Base-by-base conservation (phyloP, 768 basidiomycete species). In the Exidia glandulosa region DNA sequence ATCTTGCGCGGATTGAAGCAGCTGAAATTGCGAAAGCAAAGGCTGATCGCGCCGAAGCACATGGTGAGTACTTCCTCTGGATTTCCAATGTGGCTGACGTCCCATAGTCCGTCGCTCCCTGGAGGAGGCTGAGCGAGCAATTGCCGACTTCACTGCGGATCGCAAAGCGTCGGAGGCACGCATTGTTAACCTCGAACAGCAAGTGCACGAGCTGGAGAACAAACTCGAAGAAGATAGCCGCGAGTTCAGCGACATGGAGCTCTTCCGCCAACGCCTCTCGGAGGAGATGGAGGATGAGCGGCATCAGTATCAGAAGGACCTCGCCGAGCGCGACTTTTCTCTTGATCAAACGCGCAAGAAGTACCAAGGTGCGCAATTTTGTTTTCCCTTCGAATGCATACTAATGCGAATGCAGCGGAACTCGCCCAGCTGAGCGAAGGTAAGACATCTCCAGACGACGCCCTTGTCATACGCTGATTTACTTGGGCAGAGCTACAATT, bases 321-420 rank as follows among this genome's bases (percentile, higher is more conserved):
- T 90, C n/a, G 76, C 81, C 1, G 87, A 90, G 62, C 80, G 87
- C 4, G 88, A 90, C 70, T 88, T 90, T 68, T 74, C 85, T 12
- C 78, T 81, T 32, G 85, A 90, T 63, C 89, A 90, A 69, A 90
- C 88, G 2, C 81, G 86, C 62, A 88, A 90, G 77, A 90, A 89
- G 69, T 90, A 92, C 65, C 89, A 92, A 79, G 82, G 88, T 86
- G 71, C 59, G 70, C 1, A 27, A 29, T 57, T 14, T 2, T 54
- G 32, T 50, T 52, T 19, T 32, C 59, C 23, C 34, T 56, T n/a
- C n/a, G n/a, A n/a, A 1, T 57, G 5, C 30, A 19, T 45, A 19
- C 10, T 45, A 45, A 13, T 45, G 41, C 25, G 50, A 54, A 2
- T 33, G 36, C 60, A 90, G 89, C 83, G 31, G 88, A 91, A 68